phyloP scores from a whole-genome alignment of 2,329 filamentous ascomycete species.

The Penicillium sp. region DNA sequence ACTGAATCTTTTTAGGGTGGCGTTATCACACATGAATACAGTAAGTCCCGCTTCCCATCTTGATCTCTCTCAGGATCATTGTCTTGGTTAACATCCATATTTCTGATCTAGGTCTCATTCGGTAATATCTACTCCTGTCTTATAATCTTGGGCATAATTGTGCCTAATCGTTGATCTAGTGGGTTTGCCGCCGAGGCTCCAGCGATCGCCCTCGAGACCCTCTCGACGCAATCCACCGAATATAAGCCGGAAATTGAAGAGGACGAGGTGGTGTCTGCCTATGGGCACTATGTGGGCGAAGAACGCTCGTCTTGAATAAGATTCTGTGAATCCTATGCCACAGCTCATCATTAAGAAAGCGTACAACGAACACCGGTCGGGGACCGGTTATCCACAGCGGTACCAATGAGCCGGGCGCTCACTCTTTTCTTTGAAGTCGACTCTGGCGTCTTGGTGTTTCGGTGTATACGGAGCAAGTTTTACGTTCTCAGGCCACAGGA shows the following conservation, averaged over 20 bases:
- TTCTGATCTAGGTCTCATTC: slow-evolving; percentile 37
- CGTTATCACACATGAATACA: slow-evolving; percentile 75
- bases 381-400: no score
- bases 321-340: no score
- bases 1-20: slow-evolving; percentile 52
- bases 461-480: no score
- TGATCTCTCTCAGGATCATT: slow-evolving; percentile 10
- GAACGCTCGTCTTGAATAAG: neutral
- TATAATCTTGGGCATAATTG: neutral
- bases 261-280: slow-evolving; percentile 64
- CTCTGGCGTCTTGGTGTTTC: no score
- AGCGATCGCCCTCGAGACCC: slow-evolving; percentile 63
- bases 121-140: slow-evolving; percentile 32
- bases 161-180: slow-evolving; percentile 46
- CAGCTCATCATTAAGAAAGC: no score
- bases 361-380: no score
- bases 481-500: no score
- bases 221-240: slow-evolving; percentile 61
- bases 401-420: no score
- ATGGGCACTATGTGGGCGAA: slow-evolving; percentile 19
- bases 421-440: no score
- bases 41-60: slow-evolving; percentile 53
- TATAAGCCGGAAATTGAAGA: slow-evolving; percentile 71
- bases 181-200: slow-evolving; percentile 75
- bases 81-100: slow-evolving; percentile 11